Base-by-base conservation (phyloP, 2,329 filamentous ascomycete genomes). In the Ceratocystis albifundus region DNA sequence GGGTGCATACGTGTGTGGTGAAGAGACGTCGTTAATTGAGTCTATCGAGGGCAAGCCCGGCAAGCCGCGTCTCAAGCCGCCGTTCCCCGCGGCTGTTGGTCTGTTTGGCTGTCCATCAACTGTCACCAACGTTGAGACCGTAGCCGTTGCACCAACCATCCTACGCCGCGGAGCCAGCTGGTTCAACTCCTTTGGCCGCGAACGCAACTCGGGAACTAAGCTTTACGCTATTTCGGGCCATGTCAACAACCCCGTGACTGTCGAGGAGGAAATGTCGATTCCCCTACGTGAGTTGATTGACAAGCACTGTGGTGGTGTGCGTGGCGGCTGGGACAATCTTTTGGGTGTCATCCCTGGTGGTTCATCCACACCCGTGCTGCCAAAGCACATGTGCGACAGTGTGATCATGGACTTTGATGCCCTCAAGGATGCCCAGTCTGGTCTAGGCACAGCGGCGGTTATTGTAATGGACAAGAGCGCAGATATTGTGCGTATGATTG, bases 191-290 rank as follows among this genome's bases (percentile, higher is more conserved):
- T 97, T 99, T 74, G 94, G 94, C 65, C 91, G 94, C 71, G 93
- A 97, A 80, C 88, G 94, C 71, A 99, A 99, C 80, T 84, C 90
- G 72, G 94, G 94, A 73, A 99, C 94, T 70, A 99, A 99, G 82
- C 88, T 99, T 53, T 99, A 88, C 82, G 96, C 92, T 77, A 97
- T 99, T 75, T 97, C 93, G 65, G 94, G 94, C 32, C 90, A 97
- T 77, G 94, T 99, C 80, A 99, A 99, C 84, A 95, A 97, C 81
- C 94, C 94, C 65, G 90, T 85, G 77, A 97, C 94, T 0, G 94
- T 99, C 69, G 94, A 99, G 78, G 94, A 99, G 80, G 94, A 99
- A 80, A 99, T 99, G 94, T 96, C 90, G 64, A 99, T 99, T 71
- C 88, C 94, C 55, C 85, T 99, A 68, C 88, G 89, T 57, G 94